phyloP scores from a whole-genome alignment of 805 yeast genomes.

The Cyberlindnera veronae region DNA sequence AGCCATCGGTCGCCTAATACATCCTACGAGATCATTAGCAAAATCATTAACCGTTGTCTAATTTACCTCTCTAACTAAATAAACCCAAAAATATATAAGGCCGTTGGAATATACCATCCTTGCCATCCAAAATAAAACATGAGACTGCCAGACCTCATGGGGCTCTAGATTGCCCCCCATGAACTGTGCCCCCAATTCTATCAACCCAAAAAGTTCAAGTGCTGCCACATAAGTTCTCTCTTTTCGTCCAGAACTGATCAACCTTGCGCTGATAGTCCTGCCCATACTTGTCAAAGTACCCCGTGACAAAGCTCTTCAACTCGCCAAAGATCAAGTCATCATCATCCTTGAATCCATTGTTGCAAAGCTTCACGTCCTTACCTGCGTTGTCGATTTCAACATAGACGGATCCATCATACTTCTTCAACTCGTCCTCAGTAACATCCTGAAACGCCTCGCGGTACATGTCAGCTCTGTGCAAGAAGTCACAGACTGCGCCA shows the following conservation, averaged over 20 bases:
- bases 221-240: too few relatives aligned
- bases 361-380: conserved; percentile 20
- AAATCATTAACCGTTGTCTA: too few relatives aligned
- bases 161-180: too few relatives aligned
- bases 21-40: too few relatives aligned
- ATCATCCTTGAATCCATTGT: conserved; percentile 20
- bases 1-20: too few relatives aligned
- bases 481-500: conserved; percentile 55
- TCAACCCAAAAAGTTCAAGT: too few relatives aligned
- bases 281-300: conserved; percentile 34
- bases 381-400: conserved; percentile 23
- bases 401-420: conserved; percentile 17
- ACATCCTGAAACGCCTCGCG: conserved; percentile 37
- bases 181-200: too few relatives aligned
- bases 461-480: conserved; percentile 52
- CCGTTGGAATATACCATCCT: too few relatives aligned
- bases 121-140: too few relatives aligned
- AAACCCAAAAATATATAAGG: too few relatives aligned
- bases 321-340: conserved; percentile 20
- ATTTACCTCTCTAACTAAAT: too few relatives aligned
- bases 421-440: conserved; percentile 30
- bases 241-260: conserved; percentile 19
- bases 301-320: conserved; percentile 31
- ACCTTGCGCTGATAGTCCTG: conserved; percentile 30
- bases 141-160: too few relatives aligned